A percentile compares a stretch with the other conserved stretches of the same genome.
Conservation (phyloP, 805 yeast genomes). For the Lipomyces anomalus region DNA sequence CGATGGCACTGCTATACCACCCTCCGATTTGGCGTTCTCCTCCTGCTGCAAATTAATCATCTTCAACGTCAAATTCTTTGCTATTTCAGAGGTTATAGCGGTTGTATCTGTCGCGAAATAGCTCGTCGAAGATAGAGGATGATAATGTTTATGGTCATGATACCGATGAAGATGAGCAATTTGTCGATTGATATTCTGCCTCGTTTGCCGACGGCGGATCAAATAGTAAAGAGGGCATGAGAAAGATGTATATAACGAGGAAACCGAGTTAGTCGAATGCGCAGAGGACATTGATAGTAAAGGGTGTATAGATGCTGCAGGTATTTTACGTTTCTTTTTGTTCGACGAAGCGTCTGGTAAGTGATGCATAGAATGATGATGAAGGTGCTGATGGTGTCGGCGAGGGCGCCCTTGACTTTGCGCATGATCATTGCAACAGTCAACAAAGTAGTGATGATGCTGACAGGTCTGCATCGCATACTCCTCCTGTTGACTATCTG, state of each 20-base stretch:
- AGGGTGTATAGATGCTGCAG: slow-evolving; percentile 1
- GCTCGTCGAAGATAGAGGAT: not conserved
- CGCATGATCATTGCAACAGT: not conserved
- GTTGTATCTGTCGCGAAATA: not conserved
- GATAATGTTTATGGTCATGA: not conserved
- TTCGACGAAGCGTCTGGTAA: slow-evolving; percentile 5
- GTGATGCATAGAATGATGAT: slow-evolving; percentile 3
- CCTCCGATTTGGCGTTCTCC: too few relatives aligned
- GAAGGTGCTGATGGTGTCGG: slow-evolving; percentile 5
- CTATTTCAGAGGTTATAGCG: not conserved
- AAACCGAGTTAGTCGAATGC: not conserved
- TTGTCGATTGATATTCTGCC: not conserved
- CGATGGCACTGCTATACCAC: slow-evolving; percentile 6
- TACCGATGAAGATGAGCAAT: not conserved
- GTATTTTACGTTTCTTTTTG: slow-evolving; percentile 19
- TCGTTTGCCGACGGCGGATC: not conserved
- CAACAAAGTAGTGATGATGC: slow-evolving; percentile 1
- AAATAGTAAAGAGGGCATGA: not conserved
- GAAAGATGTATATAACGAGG: too few relatives aligned
- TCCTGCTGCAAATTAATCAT: slow-evolving; percentile 1
- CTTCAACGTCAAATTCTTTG: not conserved
- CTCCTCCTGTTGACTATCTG: too few relatives aligned
- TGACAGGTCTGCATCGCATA: too few relatives aligned
- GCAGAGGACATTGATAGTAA: not conserved
- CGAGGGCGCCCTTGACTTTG: slow-evolving; percentile 8